Evolutionary conservation across 495 filamentous ascomycete species (phyloP).

Genomic region (Lentithecium fluviatile): DNA sequence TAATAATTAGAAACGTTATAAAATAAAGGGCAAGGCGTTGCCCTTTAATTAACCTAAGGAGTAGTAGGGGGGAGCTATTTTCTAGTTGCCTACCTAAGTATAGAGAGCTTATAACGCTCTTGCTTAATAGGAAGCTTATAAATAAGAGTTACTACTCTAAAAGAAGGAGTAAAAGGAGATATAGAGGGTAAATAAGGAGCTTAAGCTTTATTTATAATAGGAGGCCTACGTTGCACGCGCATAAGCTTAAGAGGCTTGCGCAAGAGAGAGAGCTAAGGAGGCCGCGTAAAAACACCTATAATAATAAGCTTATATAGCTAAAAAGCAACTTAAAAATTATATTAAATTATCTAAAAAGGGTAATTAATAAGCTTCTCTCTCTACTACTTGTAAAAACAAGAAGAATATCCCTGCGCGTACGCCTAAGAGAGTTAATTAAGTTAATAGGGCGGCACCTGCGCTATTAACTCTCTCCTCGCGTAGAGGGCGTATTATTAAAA

Average conservation of each 20-base stretch:
- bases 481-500: not conserved
- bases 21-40: not conserved
- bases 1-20: not conserved
- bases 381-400: not conserved
- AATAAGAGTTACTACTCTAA: not conserved
- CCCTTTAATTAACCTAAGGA: slow-evolving; percentile 2
- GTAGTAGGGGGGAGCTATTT: slow-evolving; percentile 1
- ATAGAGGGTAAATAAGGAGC: not conserved
- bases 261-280: not conserved
- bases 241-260: not conserved
- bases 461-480: not conserved
- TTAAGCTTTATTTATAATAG: not conserved
- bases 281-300: not conserved
- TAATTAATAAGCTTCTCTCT: not conserved
- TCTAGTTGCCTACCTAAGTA: slow-evolving; percentile 1
- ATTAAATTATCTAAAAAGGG: not conserved
- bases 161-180: not conserved
- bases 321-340: not conserved
- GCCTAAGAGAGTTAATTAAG: not conserved
- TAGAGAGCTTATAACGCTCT: not conserved
- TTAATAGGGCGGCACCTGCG: not conserved
- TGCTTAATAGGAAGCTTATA: not conserved
- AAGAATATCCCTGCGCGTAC: not conserved
- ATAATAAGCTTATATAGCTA: not conserved
- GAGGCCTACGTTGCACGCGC: not conserved